Base-by-base conservation (phyloP, 768 basidiomycete species). In the Gelatoporia subvermispora region DNA sequence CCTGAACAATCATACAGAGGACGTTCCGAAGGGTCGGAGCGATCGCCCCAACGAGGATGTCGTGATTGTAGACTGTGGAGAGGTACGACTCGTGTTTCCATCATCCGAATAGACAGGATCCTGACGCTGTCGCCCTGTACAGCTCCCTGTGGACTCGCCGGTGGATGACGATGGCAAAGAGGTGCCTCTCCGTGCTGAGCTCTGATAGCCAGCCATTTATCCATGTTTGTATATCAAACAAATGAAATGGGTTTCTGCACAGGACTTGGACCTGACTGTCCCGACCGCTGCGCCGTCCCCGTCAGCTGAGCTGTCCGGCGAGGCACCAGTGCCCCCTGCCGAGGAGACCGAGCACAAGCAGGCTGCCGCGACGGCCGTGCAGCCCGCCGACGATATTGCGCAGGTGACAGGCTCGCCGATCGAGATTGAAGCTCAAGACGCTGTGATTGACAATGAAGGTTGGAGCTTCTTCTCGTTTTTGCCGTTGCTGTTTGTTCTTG, bases 161-260 rank as follows among this genome's bases (percentile, higher is more conserved):
- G 66, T 74, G 43, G 85, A 86, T 53, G 69, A 68, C 47, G 77
- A 85, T 47, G 88, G 84, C 64, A 85, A 89, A 53, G 75, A 95
- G 90, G 91, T 95, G 82, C 94, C 93, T 70, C 69, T 89, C 60
- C 92, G 82, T 64, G 87, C 80, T 80, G 95, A 98, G 82, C 92
- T 97, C 65, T 97, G 79, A 84, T 50, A 52, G 55, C 57, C 52
- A 36, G 43, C 40, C 35, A 17, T 49, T 46, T 49, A 53, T 52
- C 35, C 55, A 54, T 57, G 48, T 50, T 54, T 53, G 43, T 60
- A 47, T 53, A 57, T 55, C 47, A 57, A 65, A 58, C 61, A 63
- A 65, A 57, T 46, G 34, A 45, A 43, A 53, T 56, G 51, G 41
- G 49, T 53, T 57, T 28, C 45, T 52, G 37, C n/a, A 45, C 56